Percentiles rank a stretch among this genome's conserved stretches.
Conservation (phyloP, 1,284 basidiomycete genomes). For the Hymenochaete sp. region DNA sequence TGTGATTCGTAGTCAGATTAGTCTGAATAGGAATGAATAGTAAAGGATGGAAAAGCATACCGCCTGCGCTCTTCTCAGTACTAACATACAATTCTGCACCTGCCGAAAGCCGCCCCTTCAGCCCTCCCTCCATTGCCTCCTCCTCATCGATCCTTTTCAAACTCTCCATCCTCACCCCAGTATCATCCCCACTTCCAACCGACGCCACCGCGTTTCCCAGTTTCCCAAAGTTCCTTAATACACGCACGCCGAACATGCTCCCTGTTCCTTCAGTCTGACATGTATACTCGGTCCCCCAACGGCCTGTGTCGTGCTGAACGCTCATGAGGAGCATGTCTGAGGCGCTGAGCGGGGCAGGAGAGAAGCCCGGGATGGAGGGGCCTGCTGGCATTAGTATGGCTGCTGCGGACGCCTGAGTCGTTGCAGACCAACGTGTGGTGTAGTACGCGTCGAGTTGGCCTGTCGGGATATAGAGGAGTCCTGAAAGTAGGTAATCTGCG, state of each 20-base stretch:
- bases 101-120: slow-evolving; percentile 83
- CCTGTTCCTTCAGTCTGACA: slow-evolving; percentile 84
- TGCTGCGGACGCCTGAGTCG: slow-evolving; percentile 59
- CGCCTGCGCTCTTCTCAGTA: slow-evolving; percentile 86
- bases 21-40: neutral
- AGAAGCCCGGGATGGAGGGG: slow-evolving; percentile 6
- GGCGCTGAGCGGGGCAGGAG: slow-evolving; percentile 16
- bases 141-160: slow-evolving; percentile 79
- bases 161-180: slow-evolving; percentile 24
- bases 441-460: slow-evolving; percentile 86
- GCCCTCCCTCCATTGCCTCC: slow-evolving; percentile 80
- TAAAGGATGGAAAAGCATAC: slow-evolving; percentile 37
- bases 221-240: slow-evolving; percentile 90
- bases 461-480: slow-evolving; percentile 84
- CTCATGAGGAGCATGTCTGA: slow-evolving; percentile 79
- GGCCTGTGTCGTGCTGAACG: slow-evolving; percentile 86
- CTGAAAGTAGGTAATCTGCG: slow-evolving; percentile 85
- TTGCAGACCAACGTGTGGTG: slow-evolving; percentile 70
- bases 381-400: slow-evolving; percentile 39
- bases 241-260: slow-evolving; percentile 78
- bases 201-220: slow-evolving; percentile 26
- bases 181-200: slow-evolving; percentile 23
- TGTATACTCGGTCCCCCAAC: slow-evolving; percentile 90
- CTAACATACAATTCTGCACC: slow-evolving; percentile 95
- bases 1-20: slow-evolving; percentile 8